These are phyloP conservation scores for Leptomonas seymouri DNA, from an alignment of 208 protist species.

Conservation along the genomic window DNA sequence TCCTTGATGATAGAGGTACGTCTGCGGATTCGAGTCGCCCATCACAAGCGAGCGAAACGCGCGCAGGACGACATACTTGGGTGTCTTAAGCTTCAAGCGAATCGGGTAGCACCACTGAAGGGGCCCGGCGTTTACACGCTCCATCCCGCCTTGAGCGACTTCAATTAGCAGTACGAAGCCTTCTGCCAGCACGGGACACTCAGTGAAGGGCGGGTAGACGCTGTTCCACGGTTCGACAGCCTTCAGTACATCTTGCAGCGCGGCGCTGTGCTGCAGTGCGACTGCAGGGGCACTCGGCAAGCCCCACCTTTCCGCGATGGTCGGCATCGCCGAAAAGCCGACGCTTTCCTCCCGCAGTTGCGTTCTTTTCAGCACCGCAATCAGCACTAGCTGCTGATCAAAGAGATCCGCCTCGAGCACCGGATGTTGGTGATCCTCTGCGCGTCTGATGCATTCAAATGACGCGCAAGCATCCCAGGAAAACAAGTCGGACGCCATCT, in stretches of 20 bases:
- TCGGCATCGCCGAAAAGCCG: conserved; percentile 30
- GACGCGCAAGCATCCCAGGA: conserved; percentile 35
- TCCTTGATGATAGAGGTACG: conserved; percentile 58
- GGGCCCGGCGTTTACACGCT: not conserved
- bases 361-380: conserved; percentile 59
- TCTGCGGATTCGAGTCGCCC: conserved; percentile 52
- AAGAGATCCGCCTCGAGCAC: conserved; percentile 58
- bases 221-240: conserved; percentile 43
- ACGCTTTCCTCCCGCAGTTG: conserved; percentile 55
- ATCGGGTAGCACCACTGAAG: conserved; percentile 49
- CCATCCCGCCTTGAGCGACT: conserved; percentile 14
- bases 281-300: conserved; percentile 40
- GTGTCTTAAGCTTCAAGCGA: conserved; percentile 86
- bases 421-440: conserved; percentile 63
- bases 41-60: conserved; percentile 67
- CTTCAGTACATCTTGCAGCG: conserved; percentile 37
- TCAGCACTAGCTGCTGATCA: conserved; percentile 58
- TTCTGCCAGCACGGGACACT: conserved; percentile 54
- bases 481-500: conserved; percentile 59
- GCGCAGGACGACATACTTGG: conserved; percentile 76
- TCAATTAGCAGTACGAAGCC: conserved; percentile 82
- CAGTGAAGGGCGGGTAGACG: conserved; percentile 26
- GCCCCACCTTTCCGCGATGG: conserved; percentile 47
- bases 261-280: conserved; percentile 8
- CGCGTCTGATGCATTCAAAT: conserved; percentile 74